Conservation (phyloP, 768 basidiomycete species). For the Russula virescens region DNA sequence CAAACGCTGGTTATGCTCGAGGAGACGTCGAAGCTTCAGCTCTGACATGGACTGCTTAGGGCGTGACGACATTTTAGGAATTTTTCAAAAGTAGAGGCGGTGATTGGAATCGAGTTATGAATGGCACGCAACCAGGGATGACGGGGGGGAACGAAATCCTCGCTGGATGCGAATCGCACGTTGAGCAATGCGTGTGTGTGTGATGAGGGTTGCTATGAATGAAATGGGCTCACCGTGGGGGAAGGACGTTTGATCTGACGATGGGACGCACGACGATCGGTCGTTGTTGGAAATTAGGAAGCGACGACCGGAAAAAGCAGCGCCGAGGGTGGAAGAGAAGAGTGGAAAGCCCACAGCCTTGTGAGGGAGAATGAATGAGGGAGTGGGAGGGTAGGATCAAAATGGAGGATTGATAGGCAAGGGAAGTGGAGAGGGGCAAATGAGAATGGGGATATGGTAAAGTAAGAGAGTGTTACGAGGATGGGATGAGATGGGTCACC, state of each 20-base stretch:
- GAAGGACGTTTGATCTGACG: slow-evolving; percentile 10
- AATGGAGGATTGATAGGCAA: not conserved
- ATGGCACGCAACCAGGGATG: not conserved
- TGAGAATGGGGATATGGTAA: not conserved
- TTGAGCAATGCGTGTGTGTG: not conserved
- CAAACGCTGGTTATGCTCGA: slow-evolving; percentile 69
- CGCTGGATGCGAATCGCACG: not conserved
- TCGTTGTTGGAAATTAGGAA: slow-evolving; percentile 1
- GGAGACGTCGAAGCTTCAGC: slow-evolving; percentile 70
- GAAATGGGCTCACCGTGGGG: not conserved
- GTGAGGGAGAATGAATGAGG: not conserved
- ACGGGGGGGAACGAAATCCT: not conserved
- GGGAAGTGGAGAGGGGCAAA: not conserved
- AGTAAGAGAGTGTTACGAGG: too few relatives aligned
- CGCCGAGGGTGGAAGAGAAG: not conserved
- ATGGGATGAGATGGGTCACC: too few relatives aligned
- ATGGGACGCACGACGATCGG: slow-evolving; percentile 1
- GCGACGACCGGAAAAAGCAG: not conserved
- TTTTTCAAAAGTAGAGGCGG: slow-evolving; percentile 17
- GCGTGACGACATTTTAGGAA: slow-evolving; percentile 49
- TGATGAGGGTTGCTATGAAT: not conserved
- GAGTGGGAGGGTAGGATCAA: not conserved
- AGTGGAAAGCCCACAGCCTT: not conserved
- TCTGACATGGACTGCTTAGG: slow-evolving; percentile 73
- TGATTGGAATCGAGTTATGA: not conserved